A percentile compares a stretch with the other conserved stretches of the same genome.
Conservation (phyloP, 129 eudicot genomes). For the Chrysanthemum lavandulifolium region DNA sequence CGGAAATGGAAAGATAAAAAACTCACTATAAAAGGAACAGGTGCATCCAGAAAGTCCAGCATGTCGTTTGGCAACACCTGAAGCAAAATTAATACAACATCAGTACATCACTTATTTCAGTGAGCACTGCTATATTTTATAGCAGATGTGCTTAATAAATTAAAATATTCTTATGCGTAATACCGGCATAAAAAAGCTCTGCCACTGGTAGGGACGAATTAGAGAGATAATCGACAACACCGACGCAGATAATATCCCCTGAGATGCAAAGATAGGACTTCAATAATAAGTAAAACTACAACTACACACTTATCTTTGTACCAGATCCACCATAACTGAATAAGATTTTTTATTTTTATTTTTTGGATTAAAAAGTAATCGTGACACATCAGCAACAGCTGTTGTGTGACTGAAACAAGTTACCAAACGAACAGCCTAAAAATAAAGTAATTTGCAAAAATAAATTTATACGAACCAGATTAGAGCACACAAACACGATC, state of each 20-base stretch:
- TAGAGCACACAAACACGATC: constrained; percentile 78
- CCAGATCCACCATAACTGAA: constrained; percentile 1
- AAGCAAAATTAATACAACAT: background rate
- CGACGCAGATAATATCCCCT: constrained; percentile 90
- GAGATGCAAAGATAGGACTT: constrained; percentile 26
- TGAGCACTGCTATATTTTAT: background rate
- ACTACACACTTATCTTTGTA: background rate
- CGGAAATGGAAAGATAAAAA: constrained; percentile 15
- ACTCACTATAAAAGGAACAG: constrained; percentile 95
- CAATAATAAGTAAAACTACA: background rate
- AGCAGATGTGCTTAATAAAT: constrained; percentile 11
- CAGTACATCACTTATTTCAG: background rate
- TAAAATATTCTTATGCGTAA: constrained; percentile 7
- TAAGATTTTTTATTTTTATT: constrained; percentile 6
- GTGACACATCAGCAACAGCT: background rate
- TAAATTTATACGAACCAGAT: constrained; percentile 53
- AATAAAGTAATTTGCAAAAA: constrained; percentile 7
- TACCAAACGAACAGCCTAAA: background rate
- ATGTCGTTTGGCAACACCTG: constrained; percentile 98
- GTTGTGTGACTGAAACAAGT: background rate
- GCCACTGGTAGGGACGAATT: constrained; percentile 99
- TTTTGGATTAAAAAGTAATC: background rate
- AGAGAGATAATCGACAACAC: constrained; percentile 87
- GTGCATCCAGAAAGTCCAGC: constrained; percentile 99
- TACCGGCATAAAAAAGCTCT: constrained; percentile 99